These are phyloP conservation scores for Mrakia frigida DNA, from an alignment of 768 basidiomycete genomes.

Conservation along the genomic window DNA sequence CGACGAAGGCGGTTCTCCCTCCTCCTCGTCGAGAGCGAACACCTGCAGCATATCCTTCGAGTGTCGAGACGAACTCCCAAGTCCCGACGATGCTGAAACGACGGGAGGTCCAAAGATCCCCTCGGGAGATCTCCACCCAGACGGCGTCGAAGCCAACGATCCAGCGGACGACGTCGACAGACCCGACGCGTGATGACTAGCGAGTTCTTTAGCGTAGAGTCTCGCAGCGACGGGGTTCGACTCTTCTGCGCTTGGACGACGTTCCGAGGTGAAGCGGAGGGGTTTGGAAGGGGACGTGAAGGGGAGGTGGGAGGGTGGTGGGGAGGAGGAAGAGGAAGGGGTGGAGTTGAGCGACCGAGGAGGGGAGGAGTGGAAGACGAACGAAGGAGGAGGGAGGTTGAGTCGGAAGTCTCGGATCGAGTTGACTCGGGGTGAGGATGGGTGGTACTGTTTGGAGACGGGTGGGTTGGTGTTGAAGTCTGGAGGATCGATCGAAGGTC, in stretches of 20 bases:
- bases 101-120: neutral
- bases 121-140: neutral
- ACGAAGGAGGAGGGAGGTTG: slow-evolving; percentile 40
- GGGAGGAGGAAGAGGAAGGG: neutral
- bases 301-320: neutral
- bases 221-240: slow-evolving; percentile 7
- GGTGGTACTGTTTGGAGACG: neutral
- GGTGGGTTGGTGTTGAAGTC: too few relatives aligned
- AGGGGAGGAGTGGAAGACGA: neutral
- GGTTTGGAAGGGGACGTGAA: neutral
- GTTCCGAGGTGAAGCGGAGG: slow-evolving; percentile 7
- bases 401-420: slow-evolving; percentile 42
- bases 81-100: neutral
- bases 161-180: neutral
- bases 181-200: slow-evolving; percentile 8
- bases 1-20: neutral
- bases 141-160: neutral
- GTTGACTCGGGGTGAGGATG: slow-evolving; percentile 37
- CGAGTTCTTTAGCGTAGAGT: slow-evolving; percentile 9
- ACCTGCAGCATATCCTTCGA: neutral
- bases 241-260: neutral
- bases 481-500: neutral
- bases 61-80: neutral
- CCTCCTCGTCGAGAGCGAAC: neutral
- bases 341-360: neutral